phyloP scores from a whole-genome alignment of 495 filamentous ascomycete genomes.

The Neurospora sp. region DNA sequence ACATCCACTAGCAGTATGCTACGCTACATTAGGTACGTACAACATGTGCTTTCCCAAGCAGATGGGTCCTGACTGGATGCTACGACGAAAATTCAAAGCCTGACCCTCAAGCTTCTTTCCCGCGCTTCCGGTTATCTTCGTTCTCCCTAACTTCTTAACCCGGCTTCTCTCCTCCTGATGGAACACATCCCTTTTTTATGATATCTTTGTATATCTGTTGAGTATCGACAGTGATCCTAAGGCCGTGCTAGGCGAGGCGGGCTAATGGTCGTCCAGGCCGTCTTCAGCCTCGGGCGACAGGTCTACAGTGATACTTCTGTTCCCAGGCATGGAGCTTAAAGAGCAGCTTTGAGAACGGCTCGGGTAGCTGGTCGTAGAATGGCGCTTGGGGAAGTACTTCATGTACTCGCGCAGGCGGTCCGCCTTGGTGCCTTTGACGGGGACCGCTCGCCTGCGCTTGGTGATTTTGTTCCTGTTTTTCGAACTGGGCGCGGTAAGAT shows the following conservation, averaged over 20 bases:
- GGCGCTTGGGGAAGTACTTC: background rate
- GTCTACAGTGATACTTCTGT: background rate
- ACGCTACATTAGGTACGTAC: background rate
- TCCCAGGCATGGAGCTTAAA: background rate
- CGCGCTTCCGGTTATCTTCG: too few species aligned
- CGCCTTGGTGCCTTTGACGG: background rate
- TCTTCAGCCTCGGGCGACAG: background rate
- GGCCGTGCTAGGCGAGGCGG: too few species aligned
- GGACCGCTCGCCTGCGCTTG: background rate
- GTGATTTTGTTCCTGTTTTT: background rate
- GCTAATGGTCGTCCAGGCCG: background rate
- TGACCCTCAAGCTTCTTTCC: too few species aligned
- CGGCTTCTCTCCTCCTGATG: too few species aligned
- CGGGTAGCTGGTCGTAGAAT: fast-evolving
- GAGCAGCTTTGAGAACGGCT: background rate
- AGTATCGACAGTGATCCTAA: too few species aligned
- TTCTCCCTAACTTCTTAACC: too few species aligned
- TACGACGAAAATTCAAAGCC: background rate
- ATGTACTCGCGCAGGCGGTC: background rate
- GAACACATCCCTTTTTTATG: too few species aligned
- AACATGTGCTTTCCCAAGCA: background rate
- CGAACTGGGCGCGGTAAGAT: fast-evolving
- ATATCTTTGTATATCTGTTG: too few species aligned
- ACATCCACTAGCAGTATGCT: background rate
- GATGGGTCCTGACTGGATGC: background rate